Evolutionary conservation across 2,329 filamentous ascomycete species (phyloP).

Genomic region (Trichoderma pleuroti): DNA sequence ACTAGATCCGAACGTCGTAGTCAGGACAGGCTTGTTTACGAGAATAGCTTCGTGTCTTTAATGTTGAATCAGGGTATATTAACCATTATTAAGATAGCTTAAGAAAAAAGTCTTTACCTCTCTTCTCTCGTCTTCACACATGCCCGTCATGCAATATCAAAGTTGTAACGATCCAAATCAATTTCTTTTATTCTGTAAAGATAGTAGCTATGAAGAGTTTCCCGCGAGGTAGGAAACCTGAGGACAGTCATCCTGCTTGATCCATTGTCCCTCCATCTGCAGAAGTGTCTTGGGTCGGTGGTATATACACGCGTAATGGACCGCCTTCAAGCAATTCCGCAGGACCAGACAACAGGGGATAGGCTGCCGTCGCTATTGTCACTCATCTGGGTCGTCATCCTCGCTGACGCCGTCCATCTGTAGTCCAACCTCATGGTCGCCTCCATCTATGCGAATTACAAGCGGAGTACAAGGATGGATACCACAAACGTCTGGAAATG

Average conservation of each 20-base stretch:
- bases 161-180: conserved; percentile 17
- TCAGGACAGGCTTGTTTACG: conserved; percentile 7
- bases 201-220: conserved; percentile 24
- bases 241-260: conserved; percentile 62
- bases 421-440: conserved; percentile 33
- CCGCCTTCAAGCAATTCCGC: conserved; percentile 29
- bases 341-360: conserved; percentile 66
- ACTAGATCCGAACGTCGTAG: conserved; percentile 4
- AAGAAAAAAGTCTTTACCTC: not conserved
- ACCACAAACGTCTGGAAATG: conserved; percentile 48
- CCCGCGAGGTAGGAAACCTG: conserved; percentile 41
- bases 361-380: conserved; percentile 56
- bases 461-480: conserved; percentile 44
- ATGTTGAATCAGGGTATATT: not conserved
- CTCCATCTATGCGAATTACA: conserved; percentile 30
- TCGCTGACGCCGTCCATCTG: conserved; percentile 54
- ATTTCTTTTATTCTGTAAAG: conserved; percentile 13
- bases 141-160: not conserved
- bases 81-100: not conserved
- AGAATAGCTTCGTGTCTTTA: not conserved
- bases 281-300: conserved; percentile 22
- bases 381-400: conserved; percentile 64
- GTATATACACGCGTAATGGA: not conserved
- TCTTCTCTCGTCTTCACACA: not conserved
- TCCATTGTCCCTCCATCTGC: conserved; percentile 58